Evolutionary conservation across 805 yeast genomes (phyloP).

Genomic region (Candida anglica): DNA sequence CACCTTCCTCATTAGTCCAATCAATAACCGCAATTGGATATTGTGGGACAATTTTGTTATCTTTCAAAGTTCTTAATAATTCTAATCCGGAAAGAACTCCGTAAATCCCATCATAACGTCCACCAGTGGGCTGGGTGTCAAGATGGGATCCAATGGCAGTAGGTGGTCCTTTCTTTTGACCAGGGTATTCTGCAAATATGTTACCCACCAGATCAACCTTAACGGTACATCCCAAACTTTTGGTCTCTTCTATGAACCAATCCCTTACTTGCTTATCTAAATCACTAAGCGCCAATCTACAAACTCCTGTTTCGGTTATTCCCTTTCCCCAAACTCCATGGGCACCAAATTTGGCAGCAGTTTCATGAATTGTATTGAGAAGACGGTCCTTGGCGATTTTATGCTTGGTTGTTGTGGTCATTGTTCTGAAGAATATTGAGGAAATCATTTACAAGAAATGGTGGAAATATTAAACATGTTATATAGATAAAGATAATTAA

Average conservation of each 20-base stretch:
- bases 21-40: slow-evolving; percentile 61
- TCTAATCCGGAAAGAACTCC: slow-evolving; percentile 70
- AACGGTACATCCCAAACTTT: slow-evolving; percentile 51
- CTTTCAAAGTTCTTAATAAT: slow-evolving; percentile 61
- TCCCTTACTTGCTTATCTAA: slow-evolving; percentile 61
- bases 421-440: too few species aligned
- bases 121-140: slow-evolving; percentile 79
- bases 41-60: slow-evolving; percentile 54
- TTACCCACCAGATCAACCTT: slow-evolving; percentile 65
- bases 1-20: slow-evolving; percentile 82
- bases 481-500: too few species aligned
- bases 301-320: slow-evolving; percentile 61
- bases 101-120: slow-evolving; percentile 68
- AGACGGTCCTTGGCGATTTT: slow-evolving; percentile 32
- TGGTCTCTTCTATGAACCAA: slow-evolving; percentile 57
- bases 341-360: slow-evolving; percentile 57
- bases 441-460: too few species aligned
- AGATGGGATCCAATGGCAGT: slow-evolving; percentile 71
- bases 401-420: too few species aligned
- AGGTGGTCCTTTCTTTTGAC: slow-evolving; percentile 43
- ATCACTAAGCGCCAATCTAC: slow-evolving; percentile 60
- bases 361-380: slow-evolving; percentile 56
- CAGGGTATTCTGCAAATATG: slow-evolving; percentile 64
- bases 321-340: slow-evolving; percentile 57
- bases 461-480: too few species aligned